Conservation (phyloP, 805 yeast genomes). For the Starmerella bombicola region DNA sequence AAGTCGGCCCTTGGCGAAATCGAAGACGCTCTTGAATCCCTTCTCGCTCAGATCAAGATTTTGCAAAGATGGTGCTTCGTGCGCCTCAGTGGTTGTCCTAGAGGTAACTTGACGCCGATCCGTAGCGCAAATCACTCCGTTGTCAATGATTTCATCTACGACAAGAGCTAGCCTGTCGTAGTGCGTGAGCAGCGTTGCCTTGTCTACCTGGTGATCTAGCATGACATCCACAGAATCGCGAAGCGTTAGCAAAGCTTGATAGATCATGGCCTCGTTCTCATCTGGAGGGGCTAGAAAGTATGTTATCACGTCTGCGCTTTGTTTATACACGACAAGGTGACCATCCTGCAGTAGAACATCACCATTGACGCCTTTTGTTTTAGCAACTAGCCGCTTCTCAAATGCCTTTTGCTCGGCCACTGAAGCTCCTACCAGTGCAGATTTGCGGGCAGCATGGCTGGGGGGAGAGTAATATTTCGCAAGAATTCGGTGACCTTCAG, state of each 20-base stretch:
- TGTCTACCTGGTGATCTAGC: slow-evolving; percentile 58
- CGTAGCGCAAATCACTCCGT: slow-evolving; percentile 82
- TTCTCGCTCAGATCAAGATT: slow-evolving; percentile 33
- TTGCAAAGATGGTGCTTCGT: slow-evolving; percentile 41
- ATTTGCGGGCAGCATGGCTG: slow-evolving; percentile 41
- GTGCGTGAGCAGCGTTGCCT: slow-evolving; percentile 60
- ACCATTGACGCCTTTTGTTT: slow-evolving; percentile 67
- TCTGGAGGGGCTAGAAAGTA: slow-evolving; percentile 60
- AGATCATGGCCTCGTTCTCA: slow-evolving; percentile 77
- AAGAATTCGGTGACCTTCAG: slow-evolving; percentile 63
- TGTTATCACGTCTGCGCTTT: slow-evolving; percentile 60
- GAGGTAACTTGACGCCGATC: slow-evolving; percentile 79
- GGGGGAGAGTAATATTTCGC: slow-evolving; percentile 61
- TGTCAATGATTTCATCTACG: slow-evolving; percentile 85
- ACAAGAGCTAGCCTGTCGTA: slow-evolving; percentile 79
- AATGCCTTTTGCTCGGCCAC: slow-evolving; percentile 60
- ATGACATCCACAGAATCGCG: slow-evolving; percentile 71
- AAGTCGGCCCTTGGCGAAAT: slow-evolving; percentile 68
- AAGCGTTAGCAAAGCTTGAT: slow-evolving; percentile 62
- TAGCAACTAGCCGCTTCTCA: slow-evolving; percentile 57
- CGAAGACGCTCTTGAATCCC: slow-evolving; percentile 64
- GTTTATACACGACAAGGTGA: slow-evolving; percentile 75
- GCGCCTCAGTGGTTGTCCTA: slow-evolving; percentile 80
- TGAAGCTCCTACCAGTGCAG: slow-evolving; percentile 31
- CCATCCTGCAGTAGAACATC: slow-evolving; percentile 73